A percentile compares a stretch with the other conserved stretches of the same genome.
phyloP scores from a whole-genome alignment of 495 filamentous ascomycete species.

The Penicillium maclennaniae region DNA sequence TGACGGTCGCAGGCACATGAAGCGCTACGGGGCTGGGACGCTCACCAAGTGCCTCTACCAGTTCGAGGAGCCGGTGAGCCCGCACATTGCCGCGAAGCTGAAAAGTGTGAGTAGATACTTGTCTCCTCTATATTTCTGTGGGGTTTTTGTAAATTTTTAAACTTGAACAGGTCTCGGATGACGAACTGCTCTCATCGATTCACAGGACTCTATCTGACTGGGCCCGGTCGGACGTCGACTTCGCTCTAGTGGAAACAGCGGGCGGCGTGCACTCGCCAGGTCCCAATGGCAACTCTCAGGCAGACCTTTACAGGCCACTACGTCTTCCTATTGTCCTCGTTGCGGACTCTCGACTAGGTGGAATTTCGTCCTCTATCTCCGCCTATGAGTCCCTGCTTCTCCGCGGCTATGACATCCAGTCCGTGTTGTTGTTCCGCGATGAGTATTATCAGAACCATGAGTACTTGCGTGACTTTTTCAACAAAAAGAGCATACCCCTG shows the following conservation, averaged over 20 bases:
- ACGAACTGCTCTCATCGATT: constrained; percentile 44
- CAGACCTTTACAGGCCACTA: constrained; percentile 67
- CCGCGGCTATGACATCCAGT: constrained; percentile 69
- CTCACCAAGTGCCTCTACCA: constrained; percentile 61
- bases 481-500: constrained; percentile 51
- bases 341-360: constrained; percentile 66
- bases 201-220: constrained; percentile 42
- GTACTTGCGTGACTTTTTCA: constrained; percentile 63
- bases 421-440: constrained; percentile 60
- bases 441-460: constrained; percentile 58
- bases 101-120: constrained; percentile 22
- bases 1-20: constrained; percentile 49
- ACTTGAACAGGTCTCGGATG: constrained; percentile 42
- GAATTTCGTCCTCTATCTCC: constrained; percentile 69
- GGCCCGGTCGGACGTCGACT: constrained; percentile 32
- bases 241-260: constrained; percentile 68
- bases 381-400: constrained; percentile 70
- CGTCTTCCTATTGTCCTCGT: constrained; percentile 69
- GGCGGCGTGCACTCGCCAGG: constrained; percentile 72
- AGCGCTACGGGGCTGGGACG: constrained; percentile 46
- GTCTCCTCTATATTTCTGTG: too few species aligned
- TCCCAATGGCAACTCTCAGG: constrained; percentile 69
- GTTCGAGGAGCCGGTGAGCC: constrained; percentile 67
- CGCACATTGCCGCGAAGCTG: constrained; percentile 61
- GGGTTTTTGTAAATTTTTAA: neutral